These are phyloP conservation scores for Sarcodon sp. DNA, from an alignment of 768 basidiomycete species.

Conservation along the genomic window DNA sequence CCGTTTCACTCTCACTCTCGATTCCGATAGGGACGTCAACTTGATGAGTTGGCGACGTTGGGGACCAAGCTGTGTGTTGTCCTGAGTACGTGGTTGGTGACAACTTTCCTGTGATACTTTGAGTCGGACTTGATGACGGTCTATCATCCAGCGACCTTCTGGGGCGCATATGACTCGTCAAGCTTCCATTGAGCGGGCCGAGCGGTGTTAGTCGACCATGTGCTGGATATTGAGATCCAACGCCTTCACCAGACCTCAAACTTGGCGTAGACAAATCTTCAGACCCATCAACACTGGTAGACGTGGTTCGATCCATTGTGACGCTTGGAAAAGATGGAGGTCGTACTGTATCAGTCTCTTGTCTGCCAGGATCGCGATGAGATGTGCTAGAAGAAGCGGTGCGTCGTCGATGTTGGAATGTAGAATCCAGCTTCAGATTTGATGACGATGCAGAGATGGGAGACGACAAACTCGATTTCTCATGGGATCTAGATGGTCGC, in stretches of 20 bases:
- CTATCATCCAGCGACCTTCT: constrained; percentile 9
- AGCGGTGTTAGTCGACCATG: not conserved
- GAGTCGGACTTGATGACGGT: constrained; percentile 2
- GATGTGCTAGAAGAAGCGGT: no score
- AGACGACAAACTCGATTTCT: no score
- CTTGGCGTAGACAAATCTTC: no score
- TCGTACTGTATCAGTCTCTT: no score
- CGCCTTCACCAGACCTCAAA: not conserved
- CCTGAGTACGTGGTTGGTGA: not conserved
- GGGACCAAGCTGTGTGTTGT: constrained; percentile 11
- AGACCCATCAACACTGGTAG: no score
- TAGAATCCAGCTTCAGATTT: no score
- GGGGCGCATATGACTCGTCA: constrained; percentile 6
- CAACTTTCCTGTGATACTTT: not conserved
- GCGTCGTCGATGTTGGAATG: no score
- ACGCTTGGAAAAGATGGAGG: no score
- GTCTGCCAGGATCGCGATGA: no score
- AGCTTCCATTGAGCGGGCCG: constrained; percentile 4
- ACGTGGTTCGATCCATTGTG: no score
- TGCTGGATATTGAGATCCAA: constrained; percentile 4
- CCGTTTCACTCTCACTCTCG: constrained; percentile 67
- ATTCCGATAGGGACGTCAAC: constrained; percentile 62
- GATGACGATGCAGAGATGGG: no score
- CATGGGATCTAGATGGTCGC: no score
- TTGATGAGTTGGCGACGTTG: constrained; percentile 47